phyloP scores from a whole-genome alignment of 495 filamentous ascomycete genomes.

The Lasiosphaeria miniovina region DNA sequence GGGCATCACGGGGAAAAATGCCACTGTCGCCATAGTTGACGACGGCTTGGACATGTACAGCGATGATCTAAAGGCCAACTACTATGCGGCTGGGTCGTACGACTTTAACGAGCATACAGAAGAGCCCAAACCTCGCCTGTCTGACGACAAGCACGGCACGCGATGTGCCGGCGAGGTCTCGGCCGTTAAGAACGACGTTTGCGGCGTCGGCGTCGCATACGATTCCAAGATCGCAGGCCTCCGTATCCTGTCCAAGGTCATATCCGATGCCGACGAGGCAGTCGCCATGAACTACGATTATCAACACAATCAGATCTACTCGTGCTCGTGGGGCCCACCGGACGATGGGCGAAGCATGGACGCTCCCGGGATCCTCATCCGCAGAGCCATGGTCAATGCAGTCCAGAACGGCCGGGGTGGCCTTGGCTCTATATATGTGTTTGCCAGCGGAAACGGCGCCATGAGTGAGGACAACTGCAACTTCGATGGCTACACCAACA shows the following conservation, averaged over 20 bases:
- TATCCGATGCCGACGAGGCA: constrained; percentile 90
- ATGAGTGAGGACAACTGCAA: constrained; percentile 92
- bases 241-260: constrained; percentile 85
- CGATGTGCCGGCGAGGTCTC: constrained; percentile 93
- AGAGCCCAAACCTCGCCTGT: constrained; percentile 74
- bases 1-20: constrained; percentile 87
- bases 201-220: constrained; percentile 91
- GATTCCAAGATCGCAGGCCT: constrained; percentile 86
- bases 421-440: constrained; percentile 91
- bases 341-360: constrained; percentile 95
- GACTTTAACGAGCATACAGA: constrained; percentile 86
- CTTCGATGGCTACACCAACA: constrained; percentile 98
- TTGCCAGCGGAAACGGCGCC: constrained; percentile 94
- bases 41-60: constrained; percentile 98
- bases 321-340: constrained; percentile 95
- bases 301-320: constrained; percentile 93
- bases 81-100: constrained; percentile 86
- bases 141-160: constrained; percentile 86
- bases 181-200: constrained; percentile 87
- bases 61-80: constrained; percentile 85
- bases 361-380: constrained; percentile 83
- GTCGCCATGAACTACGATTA: constrained; percentile 86
- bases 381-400: constrained; percentile 84
- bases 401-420: constrained; percentile 82
- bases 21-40: constrained; percentile 89